Evolutionary conservation across 2,329 filamentous ascomycete species (phyloP), one percentile per base, ranked within the genome.

Genomic region (Arachnomyces sp.): DNA sequence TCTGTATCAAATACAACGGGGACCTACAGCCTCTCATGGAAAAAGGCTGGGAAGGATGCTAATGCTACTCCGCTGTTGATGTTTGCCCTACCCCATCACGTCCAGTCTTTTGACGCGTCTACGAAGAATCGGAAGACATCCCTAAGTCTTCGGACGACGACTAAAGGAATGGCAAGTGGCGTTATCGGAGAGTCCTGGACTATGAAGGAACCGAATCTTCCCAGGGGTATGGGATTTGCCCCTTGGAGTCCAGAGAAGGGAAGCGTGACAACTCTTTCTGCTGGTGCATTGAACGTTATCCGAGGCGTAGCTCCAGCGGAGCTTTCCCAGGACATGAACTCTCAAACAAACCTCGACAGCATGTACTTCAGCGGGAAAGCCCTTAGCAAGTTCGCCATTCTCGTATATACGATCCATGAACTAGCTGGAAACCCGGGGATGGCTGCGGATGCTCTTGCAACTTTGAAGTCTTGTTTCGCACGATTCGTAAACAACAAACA

Each of bases 311-410:
- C 86, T 1, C 69, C 73, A n/a, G 74, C 71, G 14, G 92, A 98
- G 59, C 67, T 94, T 1, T 74, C 77, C 1, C 82, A 92, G 61
- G 74, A 88, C 56, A 86, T 95, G 62, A 62, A 69, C n/a, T 67
- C 68, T 0, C 82, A 92, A 54, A 78, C 79, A 4, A 77, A 92
- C 47, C 68, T 86, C 28, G 77, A 90, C 57, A 94, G 87, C 29
- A 89, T 95, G 79, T 96, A 96, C 63, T 95, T 83, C 61, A 85
- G 84, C 51, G 92, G 92, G 51, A 96, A 90, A 71, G 83, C 79
- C 1, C 65, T 92, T 13, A 82, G 80, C 46, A 90, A 90, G 57
- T 89, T 87, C 60, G 85, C 83, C 1, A 69, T 70, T 12, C 67
- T 89, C 18, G 65, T 86, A 30, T 81, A 84, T 52, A 75, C 79